Conservation (phyloP, 768 basidiomycete genomes). For the Chlorophyllum brunneum region DNA sequence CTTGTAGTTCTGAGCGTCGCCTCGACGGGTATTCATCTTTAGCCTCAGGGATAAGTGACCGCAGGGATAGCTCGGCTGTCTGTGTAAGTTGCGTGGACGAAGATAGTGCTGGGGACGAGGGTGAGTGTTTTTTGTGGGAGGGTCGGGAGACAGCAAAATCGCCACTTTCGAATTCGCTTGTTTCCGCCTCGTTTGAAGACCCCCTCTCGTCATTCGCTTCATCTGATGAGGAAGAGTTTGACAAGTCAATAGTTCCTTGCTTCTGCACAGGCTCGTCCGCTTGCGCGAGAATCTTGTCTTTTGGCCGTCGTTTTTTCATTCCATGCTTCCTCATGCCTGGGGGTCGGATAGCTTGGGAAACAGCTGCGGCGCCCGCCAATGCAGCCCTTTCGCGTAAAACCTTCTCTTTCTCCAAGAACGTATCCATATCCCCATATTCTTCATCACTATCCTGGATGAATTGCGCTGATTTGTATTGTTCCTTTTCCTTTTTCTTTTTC, state of each 20-base stretch:
- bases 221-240: neutral
- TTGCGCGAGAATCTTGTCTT: conserved; percentile 25
- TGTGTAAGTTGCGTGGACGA: neutral
- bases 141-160: neutral
- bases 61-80: no score
- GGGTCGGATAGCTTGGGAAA: conserved; percentile 34
- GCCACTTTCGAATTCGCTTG: neutral
- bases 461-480: conserved; percentile 79
- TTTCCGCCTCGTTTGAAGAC: neutral
- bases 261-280: neutral
- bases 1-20: neutral
- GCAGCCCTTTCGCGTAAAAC: conserved; percentile 51
- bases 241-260: neutral
- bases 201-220: neutral
- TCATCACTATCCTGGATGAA: conserved; percentile 91
- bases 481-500: conserved; percentile 56
- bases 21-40: no score
- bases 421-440: conserved; percentile 76
- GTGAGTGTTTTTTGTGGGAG: neutral
- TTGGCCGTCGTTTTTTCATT: conserved; percentile 44
- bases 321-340: conserved; percentile 52
- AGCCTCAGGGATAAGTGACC: neutral
- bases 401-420: conserved; percentile 77
- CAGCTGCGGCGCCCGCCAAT: conserved; percentile 21
- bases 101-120: neutral